Evolutionary conservation across 2,329 filamentous ascomycete genomes (phyloP).

Genomic region (Fusarium tjaetaba): DNA sequence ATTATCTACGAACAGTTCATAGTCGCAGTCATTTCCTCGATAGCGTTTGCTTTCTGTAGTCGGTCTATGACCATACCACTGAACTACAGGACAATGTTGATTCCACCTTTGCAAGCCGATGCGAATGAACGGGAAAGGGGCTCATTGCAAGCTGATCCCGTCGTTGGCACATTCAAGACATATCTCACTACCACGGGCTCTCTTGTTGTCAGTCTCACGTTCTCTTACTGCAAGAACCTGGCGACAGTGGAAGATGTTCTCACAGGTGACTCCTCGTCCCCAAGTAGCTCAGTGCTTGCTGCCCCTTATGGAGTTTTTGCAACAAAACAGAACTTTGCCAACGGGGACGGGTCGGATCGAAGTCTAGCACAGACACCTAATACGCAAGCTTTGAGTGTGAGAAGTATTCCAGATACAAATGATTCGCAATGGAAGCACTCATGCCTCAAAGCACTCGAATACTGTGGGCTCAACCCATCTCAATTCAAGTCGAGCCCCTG

Average conservation of each 20-base stretch:
- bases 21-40: constrained; percentile 60
- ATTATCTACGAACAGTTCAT: constrained; percentile 65
- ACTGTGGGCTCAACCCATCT: constrained; percentile 59
- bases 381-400: constrained; percentile 58
- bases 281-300: constrained; percentile 59
- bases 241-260: constrained; percentile 57
- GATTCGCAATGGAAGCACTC: constrained; percentile 60
- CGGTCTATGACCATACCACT: constrained; percentile 61
- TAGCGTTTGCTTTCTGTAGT: constrained; percentile 61
- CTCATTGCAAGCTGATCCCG: constrained; percentile 33
- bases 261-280: constrained; percentile 51
- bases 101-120: constrained; percentile 47
- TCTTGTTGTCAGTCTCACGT: constrained; percentile 60
- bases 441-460: constrained; percentile 61
- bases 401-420: constrained; percentile 53
- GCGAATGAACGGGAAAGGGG: constrained; percentile 28
- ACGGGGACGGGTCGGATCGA: constrained; percentile 44
- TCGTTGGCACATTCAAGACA: constrained; percentile 62
- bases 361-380: constrained; percentile 61
- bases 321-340: constrained; percentile 38
- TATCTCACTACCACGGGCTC: constrained; percentile 67
- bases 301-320: constrained; percentile 62
- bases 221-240: constrained; percentile 60
- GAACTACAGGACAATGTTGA: constrained; percentile 62
- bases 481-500: constrained; percentile 58